These are phyloP conservation scores for Paraleonurus japonicus DNA, from an alignment of 257 asterid genomes.

Conservation along the genomic window DNA sequence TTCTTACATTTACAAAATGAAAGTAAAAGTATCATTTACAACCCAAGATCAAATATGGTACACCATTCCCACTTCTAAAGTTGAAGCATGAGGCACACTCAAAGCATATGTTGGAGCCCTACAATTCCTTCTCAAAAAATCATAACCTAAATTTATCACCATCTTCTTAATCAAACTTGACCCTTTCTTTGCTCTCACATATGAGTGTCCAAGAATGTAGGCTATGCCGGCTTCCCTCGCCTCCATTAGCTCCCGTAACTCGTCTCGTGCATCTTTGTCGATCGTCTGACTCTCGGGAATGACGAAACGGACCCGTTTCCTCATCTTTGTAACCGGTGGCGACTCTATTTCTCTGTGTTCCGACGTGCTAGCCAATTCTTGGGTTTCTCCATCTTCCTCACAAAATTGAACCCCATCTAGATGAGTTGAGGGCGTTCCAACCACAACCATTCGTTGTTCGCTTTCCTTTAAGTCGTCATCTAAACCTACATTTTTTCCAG, in stretches of 20 bases:
- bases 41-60: conserved; percentile 50
- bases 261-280: conserved; percentile 42
- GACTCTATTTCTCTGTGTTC: conserved; percentile 43
- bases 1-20: conserved; percentile 6
- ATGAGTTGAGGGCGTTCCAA: conserved; percentile 64
- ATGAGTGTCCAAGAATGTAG: conserved; percentile 79
- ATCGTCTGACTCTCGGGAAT: conserved; percentile 62
- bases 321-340: conserved; percentile 20
- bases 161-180: conserved; percentile 62
- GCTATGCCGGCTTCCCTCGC: conserved; percentile 86
- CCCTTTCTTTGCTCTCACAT: conserved; percentile 72
- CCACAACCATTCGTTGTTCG: conserved; percentile 48
- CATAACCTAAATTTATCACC: conserved; percentile 69
- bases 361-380: conserved; percentile 38
- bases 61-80: conserved; percentile 90
- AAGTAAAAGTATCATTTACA: neutral
- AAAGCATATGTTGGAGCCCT: conserved; percentile 60
- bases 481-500: conserved; percentile 31
- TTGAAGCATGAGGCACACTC: conserved; percentile 78
- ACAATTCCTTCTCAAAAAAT: conserved; percentile 75
- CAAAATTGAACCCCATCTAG: conserved; percentile 39
- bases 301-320: conserved; percentile 69
- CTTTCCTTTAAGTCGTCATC: conserved; percentile 10
- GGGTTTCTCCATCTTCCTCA: conserved; percentile 30
- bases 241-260: conserved; percentile 64